Conservation (phyloP, 352 stramenopile genomes). For the Poterioochromonas sp. region DNA sequence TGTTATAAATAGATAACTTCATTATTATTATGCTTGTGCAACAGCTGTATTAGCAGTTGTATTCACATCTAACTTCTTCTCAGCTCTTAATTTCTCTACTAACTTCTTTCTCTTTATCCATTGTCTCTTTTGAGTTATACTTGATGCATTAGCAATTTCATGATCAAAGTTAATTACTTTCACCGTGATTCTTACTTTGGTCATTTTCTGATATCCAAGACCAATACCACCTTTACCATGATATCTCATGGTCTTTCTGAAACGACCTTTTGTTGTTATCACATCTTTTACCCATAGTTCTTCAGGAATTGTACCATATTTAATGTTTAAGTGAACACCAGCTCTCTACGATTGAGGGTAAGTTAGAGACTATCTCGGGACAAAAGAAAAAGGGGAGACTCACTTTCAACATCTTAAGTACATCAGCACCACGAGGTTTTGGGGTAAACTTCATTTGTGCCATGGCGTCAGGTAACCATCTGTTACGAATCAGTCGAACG, state of each 20-base stretch:
- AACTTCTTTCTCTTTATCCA: neutral
- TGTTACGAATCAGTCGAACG: neutral
- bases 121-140: neutral
- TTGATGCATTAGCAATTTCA: neutral
- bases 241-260: neutral
- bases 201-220: neutral
- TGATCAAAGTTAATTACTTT: slow-evolving; percentile 15
- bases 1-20: no score
- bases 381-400: neutral
- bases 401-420: slow-evolving; percentile 22
- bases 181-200: neutral
- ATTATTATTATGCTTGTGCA: no score
- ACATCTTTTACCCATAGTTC: slow-evolving; percentile 5
- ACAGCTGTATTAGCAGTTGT: no score
- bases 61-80: no score
- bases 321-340: neutral
- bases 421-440: neutral
- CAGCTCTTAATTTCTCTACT: no score
- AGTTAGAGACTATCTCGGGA: neutral
- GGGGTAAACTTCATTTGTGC: slow-evolving; percentile 26
- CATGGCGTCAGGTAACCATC: slow-evolving; percentile 16
- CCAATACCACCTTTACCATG: neutral
- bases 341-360: neutral
- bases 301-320: slow-evolving; percentile 1
- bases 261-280: neutral